phyloP scores from a whole-genome alignment of 2,329 filamentous ascomycete genomes.

The Fusarium scirpi region DNA sequence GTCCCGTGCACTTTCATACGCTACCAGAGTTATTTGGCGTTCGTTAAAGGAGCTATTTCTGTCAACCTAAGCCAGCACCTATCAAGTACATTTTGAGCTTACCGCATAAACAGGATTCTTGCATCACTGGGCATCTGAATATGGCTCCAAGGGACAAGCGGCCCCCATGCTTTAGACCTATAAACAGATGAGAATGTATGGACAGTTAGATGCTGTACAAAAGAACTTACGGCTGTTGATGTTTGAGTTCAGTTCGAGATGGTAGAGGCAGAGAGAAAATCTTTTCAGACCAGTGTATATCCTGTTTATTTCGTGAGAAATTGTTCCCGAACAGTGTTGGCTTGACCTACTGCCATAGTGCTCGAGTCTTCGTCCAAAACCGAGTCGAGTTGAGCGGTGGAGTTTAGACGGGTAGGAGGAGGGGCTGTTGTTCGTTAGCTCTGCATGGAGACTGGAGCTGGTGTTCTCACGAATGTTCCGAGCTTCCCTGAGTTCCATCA shows the following conservation, averaged over 20 bases:
- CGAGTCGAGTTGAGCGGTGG: slow-evolving; percentile 51
- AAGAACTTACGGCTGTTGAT: slow-evolving; percentile 50
- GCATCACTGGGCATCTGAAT: slow-evolving; percentile 60
- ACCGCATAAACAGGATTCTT: slow-evolving; percentile 68
- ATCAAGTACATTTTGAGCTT: slow-evolving; percentile 13
- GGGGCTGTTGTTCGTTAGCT: slow-evolving; percentile 48
- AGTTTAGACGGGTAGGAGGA: slow-evolving; percentile 52
- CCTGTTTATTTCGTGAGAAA: slow-evolving; percentile 51
- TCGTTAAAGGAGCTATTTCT: slow-evolving; percentile 65
- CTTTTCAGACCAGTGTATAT: slow-evolving; percentile 70
- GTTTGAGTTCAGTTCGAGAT: slow-evolving; percentile 62
- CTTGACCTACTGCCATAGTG: slow-evolving; percentile 34
- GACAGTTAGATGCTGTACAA: not conserved
- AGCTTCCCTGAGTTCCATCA: slow-evolving; percentile 65
- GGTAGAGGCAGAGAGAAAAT: slow-evolving; percentile 69
- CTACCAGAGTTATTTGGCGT: slow-evolving; percentile 65
- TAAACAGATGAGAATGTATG: slow-evolving; percentile 8
- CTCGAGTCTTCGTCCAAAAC: slow-evolving; percentile 48
- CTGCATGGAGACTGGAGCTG: slow-evolving; percentile 9
- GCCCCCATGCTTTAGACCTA: slow-evolving; percentile 62
- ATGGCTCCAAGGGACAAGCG: slow-evolving; percentile 58
- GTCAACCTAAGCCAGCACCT: slow-evolving; percentile 7
- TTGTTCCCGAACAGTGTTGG: not conserved
- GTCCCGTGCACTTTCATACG: slow-evolving; percentile 60
- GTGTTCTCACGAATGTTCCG: slow-evolving; percentile 63